Percentiles rank a stretch among this genome's conserved stretches.
Conservation (phyloP, 2,329 filamentous ascomycete species). For the Fusarium pseudoanthophilum region DNA sequence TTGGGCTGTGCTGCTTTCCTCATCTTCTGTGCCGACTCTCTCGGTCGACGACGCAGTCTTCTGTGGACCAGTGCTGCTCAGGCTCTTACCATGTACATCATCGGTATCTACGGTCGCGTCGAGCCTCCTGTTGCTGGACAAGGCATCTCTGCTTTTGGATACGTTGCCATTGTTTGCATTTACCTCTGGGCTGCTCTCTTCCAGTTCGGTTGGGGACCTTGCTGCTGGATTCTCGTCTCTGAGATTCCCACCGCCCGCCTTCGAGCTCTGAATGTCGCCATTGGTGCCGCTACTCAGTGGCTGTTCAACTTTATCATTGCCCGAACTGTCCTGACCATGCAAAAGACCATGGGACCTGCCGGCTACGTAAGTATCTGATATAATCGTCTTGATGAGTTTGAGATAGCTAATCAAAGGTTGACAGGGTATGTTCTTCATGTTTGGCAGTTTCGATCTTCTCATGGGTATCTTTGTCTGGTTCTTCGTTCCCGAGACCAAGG, state of each 20-base stretch:
- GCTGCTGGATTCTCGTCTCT: conserved; percentile 76
- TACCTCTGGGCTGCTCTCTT: conserved; percentile 78
- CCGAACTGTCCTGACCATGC: conserved; percentile 71
- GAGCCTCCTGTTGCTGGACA: conserved; percentile 64
- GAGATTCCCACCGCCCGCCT: conserved; percentile 77
- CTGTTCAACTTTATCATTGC: conserved; percentile 80
- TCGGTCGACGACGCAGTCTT: conserved; percentile 70
- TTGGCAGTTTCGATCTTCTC: conserved; percentile 71
- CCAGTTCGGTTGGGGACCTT: conserved; percentile 76
- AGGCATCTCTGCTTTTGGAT: conserved; percentile 71
- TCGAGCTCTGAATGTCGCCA: conserved; percentile 73
- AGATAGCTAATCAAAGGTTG: conserved; percentile 8
- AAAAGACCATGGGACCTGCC: conserved; percentile 60
- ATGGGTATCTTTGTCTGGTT: conserved; percentile 76
- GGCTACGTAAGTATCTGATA: conserved; percentile 51
- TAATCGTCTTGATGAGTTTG: neutral
- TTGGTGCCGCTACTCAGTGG: conserved; percentile 77
- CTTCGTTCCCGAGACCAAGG: conserved; percentile 78
- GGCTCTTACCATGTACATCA: conserved; percentile 72
- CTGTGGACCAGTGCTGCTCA: conserved; percentile 73
- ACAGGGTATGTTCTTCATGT: conserved; percentile 74
- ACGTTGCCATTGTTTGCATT: conserved; percentile 76
- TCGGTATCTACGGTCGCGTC: conserved; percentile 76
- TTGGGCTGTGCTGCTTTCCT: conserved; percentile 72
- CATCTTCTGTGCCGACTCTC: conserved; percentile 73